phyloP scores from a whole-genome alignment of 441 rosid species.

The Populus hybrid region DNA sequence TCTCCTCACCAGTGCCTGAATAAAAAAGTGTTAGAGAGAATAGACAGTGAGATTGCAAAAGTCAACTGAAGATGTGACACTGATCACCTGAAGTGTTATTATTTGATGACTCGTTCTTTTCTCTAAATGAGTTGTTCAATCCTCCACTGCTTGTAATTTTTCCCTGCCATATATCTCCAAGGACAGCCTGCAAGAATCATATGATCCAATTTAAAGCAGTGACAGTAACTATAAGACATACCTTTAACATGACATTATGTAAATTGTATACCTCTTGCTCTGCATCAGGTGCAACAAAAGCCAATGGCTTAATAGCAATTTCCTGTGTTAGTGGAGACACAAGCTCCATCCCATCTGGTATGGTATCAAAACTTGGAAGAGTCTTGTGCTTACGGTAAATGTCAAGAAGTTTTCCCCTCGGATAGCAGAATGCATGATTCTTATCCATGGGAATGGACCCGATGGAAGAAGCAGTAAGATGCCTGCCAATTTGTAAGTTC shows the following conservation, averaged over 20 bases:
- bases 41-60: neutral
- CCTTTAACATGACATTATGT: conserved; percentile 4
- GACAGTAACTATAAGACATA: neutral
- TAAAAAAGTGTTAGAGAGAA: conserved; percentile 1
- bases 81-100: conserved; percentile 40
- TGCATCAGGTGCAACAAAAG: conserved; percentile 67
- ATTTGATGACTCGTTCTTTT: conserved; percentile 36
- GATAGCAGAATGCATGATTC: conserved; percentile 44
- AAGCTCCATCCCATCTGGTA: conserved; percentile 55
- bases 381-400: conserved; percentile 60
- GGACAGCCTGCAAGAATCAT: conserved; percentile 41
- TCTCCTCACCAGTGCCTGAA: conserved; percentile 8
- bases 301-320: conserved; percentile 54
- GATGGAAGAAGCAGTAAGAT: conserved; percentile 24
- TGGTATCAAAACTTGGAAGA: conserved; percentile 32
- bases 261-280: conserved; percentile 58
- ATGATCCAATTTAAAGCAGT: neutral
- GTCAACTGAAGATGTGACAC: neutral
- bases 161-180: conserved; percentile 67
- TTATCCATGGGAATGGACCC: conserved; percentile 27
- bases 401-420: conserved; percentile 87
- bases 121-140: conserved; percentile 23
- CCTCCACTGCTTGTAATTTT: conserved; percentile 52
- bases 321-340: conserved; percentile 42
- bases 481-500: conserved; percentile 28